Evolutionary conservation across 2,329 filamentous ascomycete species (phyloP), one percentile per base, ranked within the genome.

Genomic region (Xylariaceae sp.): DNA sequence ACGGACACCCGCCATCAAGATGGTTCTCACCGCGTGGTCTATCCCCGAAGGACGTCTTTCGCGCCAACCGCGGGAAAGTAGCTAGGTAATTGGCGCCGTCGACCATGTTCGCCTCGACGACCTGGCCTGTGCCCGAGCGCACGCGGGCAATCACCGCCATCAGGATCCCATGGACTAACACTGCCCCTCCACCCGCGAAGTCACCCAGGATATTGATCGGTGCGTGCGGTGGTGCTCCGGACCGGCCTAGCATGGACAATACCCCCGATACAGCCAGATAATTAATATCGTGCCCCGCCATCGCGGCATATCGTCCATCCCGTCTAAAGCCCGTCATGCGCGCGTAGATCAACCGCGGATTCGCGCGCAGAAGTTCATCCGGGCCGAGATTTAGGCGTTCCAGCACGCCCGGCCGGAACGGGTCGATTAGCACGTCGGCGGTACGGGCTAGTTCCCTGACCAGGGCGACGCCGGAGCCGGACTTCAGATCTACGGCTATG

Each of bases 21-120:
- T 86, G 64, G 70, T 96, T 96, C 53, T 79, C 77, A 0, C 92
- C 92, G 47, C 91, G 76, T 30, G 81, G 77, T 3, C 70, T 70
- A 62, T 75, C 69, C 76, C 89, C 91, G 40, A 84, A 67, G 0
- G 80, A 78, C 5, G 76, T 84, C 67, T 86, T 85, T 58, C 78
- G 76, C 31, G 77, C 76, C 57, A 95, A 74, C 35, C 92, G 78
- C 50, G 88, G 86, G 73, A 92, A 92, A 0, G 85, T 87, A 1
- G 86, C 85, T 30, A 97, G 74, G 70, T 92, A 92, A 37, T 84
- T 81, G 27, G 81, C 83, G 6, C 92, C 92, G 73, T 97, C 92
- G 9, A 96, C 92, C 92, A 97, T 97, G 71, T 95, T 96, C 12
- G 89, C 89, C 73, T 96, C 90, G 6, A 97, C 91, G 9, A 96